Percentiles rank a stretch among this genome's conserved stretches.
Evolutionary conservation across 345 rosid genomes (phyloP).

Genomic region (Erodium maritimum): DNA sequence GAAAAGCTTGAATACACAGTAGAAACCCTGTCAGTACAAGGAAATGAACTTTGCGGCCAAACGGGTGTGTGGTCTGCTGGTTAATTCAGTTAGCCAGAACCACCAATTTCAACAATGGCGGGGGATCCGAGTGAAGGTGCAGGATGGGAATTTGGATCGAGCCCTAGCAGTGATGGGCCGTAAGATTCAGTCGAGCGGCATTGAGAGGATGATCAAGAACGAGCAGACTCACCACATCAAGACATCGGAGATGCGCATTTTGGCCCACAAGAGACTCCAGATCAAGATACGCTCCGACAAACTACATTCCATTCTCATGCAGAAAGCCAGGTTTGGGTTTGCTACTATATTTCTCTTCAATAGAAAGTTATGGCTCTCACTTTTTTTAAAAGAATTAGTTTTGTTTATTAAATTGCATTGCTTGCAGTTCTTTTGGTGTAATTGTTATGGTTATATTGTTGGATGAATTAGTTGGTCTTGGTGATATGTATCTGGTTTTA

Average conservation of each 20-base stretch:
- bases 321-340: conserved; percentile 51
- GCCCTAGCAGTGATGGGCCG: conserved; percentile 61
- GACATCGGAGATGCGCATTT: conserved; percentile 86
- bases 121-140: conserved; percentile 76
- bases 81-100: too few species aligned
- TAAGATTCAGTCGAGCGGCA: conserved; percentile 78
- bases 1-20: too few species aligned
- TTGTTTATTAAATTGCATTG: too few species aligned
- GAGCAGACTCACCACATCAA: conserved; percentile 57
- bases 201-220: conserved; percentile 69
- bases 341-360: conserved; percentile 1
- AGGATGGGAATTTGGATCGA: conserved; percentile 48
- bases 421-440: too few species aligned
- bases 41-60: too few species aligned
- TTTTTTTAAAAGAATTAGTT: too few species aligned
- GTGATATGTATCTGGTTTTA: too few species aligned
- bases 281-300: conserved; percentile 62
- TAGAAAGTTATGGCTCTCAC: too few species aligned
- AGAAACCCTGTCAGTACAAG: too few species aligned
- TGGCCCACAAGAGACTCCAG: conserved; percentile 68
- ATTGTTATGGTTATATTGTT: too few species aligned
- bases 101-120: conserved; percentile 46
- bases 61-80: too few species aligned
- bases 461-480: too few species aligned
- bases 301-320: conserved; percentile 60